Evolutionary conservation across 2,329 filamentous ascomycete species (phyloP), one percentile per base, ranked within the genome.

Genomic region (Drechslerella dactyloides): DNA sequence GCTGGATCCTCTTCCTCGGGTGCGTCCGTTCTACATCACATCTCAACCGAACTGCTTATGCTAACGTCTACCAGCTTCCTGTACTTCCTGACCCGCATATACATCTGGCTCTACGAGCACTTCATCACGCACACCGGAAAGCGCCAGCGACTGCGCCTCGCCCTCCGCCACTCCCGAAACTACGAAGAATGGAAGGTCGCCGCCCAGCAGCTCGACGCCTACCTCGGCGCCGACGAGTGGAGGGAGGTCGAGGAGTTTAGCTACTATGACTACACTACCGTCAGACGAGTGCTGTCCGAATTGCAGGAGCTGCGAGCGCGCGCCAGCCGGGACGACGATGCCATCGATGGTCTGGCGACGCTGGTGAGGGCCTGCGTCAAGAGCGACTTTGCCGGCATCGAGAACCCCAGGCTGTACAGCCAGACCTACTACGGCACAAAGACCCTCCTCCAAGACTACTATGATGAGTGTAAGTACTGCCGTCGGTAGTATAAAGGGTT

Each of bases 351-450:
- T 61, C 83, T 99, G 61, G 89, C 87, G 73, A 84, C 85, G 0
- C 81, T 97, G 69, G 82, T 96, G 19, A 91, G 96, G 81, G 91
- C 90, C 13, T 97, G 93, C 78, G 89, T 97, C 76, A 99, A 97
- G 84, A 96, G 93, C 80, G 97, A 99, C 78, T 99, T 97, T 80
- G 91, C 91, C 17, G 94, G 94, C 0, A 88, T 96, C 13, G 94
- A 99, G 80, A 97, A 96, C 77, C 87, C 93, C 27, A 86, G 91
- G 61, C 81, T 99, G n/a, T 99, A 99, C 79, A 96, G 91, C 77
- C 93, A 97, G 81, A 96, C 93, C 1, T 99, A 99, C 78, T 96
- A 92, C 76, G 94, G 94, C 33, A 97, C 94, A n/a, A 99, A 99
- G 80, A 87, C 94, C 73, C 81, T 97, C 74, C 90, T 96, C 30